Conservation (phyloP, 352 stramenopile species). For the Pythium rhizo-oryzae region DNA sequence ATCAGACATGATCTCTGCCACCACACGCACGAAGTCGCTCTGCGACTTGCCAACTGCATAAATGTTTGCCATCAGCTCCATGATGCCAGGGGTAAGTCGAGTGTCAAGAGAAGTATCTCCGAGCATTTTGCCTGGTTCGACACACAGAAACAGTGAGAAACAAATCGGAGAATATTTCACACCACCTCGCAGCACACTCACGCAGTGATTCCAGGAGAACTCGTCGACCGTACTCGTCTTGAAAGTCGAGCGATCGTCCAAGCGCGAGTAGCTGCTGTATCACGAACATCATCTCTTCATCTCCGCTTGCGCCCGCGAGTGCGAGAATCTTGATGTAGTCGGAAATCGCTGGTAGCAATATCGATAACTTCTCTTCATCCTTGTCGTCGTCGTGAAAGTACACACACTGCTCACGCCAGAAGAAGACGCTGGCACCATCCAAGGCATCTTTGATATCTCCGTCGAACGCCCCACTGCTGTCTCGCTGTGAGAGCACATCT, state of each 20-base stretch:
- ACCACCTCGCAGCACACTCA: slow-evolving; percentile 27
- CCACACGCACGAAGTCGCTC: slow-evolving; percentile 77
- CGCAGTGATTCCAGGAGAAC: slow-evolving; percentile 64
- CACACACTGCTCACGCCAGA: slow-evolving; percentile 80
- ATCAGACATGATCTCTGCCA: slow-evolving; percentile 78
- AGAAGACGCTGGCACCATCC: slow-evolving; percentile 60
- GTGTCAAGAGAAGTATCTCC: slow-evolving; percentile 58
- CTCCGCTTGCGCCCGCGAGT: slow-evolving; percentile 40
- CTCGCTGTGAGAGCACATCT: slow-evolving; percentile 18
- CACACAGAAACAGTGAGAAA: neutral
- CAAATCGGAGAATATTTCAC: neutral
- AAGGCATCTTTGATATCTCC: slow-evolving; percentile 21
- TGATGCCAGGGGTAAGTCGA: slow-evolving; percentile 63
- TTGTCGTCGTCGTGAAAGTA: slow-evolving; percentile 72
- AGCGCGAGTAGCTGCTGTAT: slow-evolving; percentile 68
- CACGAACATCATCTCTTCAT: slow-evolving; percentile 61
- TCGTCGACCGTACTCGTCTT: slow-evolving; percentile 80
- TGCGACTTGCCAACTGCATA: slow-evolving; percentile 63
- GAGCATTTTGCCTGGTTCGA: slow-evolving; percentile 53
- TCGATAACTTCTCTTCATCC: slow-evolving; percentile 51
- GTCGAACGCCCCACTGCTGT: slow-evolving; percentile 34
- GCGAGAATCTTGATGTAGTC: slow-evolving; percentile 75
- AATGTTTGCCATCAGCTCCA: slow-evolving; percentile 78
- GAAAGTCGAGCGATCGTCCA: slow-evolving; percentile 70
- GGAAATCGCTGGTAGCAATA: slow-evolving; percentile 61